Base-by-base conservation (phyloP, 2,329 filamentous ascomycete genomes). In the Cephalotrichum gorgonifer region DNA sequence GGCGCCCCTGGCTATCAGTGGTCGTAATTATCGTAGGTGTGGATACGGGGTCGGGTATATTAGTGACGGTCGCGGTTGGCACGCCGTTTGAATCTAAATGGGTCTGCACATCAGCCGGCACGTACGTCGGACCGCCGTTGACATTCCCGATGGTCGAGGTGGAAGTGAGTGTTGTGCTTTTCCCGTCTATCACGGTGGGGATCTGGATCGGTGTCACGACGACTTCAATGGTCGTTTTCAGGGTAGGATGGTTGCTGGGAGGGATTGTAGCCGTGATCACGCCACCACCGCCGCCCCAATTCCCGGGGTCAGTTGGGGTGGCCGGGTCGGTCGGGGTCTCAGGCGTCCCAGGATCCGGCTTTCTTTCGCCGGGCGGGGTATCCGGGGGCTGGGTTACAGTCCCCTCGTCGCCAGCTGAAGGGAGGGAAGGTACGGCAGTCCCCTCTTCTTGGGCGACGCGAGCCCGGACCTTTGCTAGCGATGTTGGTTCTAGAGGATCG, bases 1-100 rank as follows among this genome's bases (percentile, higher is more conserved):
- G 22, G 7, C 22, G 22, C 7, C 45, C 45, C n/a, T 28, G 33
- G 12, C 3, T 15, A 33, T 47, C 30, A 6, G 33, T 39, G 12
- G 45, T 41, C 14, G 45, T 47, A 8, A 47, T 28, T 3, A 47
- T 33, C 33, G 33, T 47, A 2, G 45, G 45, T 6, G 45, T 47
- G 8, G 45, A 47, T 22, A 41, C 8, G 6, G 45, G 45, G 4
- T 25, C 11, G 15, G 45, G 45, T 3, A 33, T 47, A 15, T 26
- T 47, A 7, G 20, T 38, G 8, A 25, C 17, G 17, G 33, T 47
- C 17, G 33, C 45, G 14, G 45, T 47, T 17, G 23, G 33, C 15
- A 41, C 23, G n/a, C 45, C 45, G 3, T 47, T 39, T 2, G 33
- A n/a, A 17, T 47, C 45, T 5, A 33, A 41, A 12, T 41, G 20